phyloP scores from a whole-genome alignment of 495 filamentous ascomycete species.

The Annulohypoxylon moriforme region DNA sequence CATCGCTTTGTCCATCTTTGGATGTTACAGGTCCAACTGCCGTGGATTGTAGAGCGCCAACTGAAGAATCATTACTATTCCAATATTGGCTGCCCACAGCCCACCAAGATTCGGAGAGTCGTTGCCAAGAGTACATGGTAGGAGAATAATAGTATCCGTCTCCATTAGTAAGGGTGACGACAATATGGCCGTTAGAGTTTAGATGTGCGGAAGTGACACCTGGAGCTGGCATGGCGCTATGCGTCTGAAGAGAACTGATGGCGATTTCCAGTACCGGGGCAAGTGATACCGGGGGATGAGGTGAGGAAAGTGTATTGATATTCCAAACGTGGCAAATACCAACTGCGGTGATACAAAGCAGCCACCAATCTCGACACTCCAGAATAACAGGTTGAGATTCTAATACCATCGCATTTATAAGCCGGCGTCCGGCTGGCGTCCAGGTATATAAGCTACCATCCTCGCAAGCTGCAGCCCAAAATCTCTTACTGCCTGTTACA shows the following conservation, averaged over 20 bases:
- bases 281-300: conserved; percentile 89
- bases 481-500: conserved; percentile 85
- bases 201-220: conserved; percentile 89
- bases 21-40: conserved; percentile 63
- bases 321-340: conserved; percentile 96
- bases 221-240: conserved; percentile 77
- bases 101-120: conserved; percentile 96
- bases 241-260: conserved; percentile 67
- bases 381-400: conserved; percentile 95
- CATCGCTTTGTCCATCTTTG: conserved; percentile 52
- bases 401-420: conserved; percentile 83
- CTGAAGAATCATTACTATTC: conserved; percentile 91
- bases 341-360: conserved; percentile 87
- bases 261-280: conserved; percentile 92
- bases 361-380: conserved; percentile 87
- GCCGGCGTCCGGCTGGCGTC: conserved; percentile 91
- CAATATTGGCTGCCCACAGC: conserved; percentile 97
- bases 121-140: conserved; percentile 90
- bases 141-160: conserved; percentile 91
- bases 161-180: conserved; percentile 89
- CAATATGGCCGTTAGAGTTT: conserved; percentile 83
- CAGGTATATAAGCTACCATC: conserved; percentile 93
- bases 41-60: conserved; percentile 79
- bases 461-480: conserved; percentile 94
- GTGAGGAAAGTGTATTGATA: conserved; percentile 81